phyloP scores from a whole-genome alignment of 176 grass and related monocot genomes.

The Melocanna baccifera region DNA sequence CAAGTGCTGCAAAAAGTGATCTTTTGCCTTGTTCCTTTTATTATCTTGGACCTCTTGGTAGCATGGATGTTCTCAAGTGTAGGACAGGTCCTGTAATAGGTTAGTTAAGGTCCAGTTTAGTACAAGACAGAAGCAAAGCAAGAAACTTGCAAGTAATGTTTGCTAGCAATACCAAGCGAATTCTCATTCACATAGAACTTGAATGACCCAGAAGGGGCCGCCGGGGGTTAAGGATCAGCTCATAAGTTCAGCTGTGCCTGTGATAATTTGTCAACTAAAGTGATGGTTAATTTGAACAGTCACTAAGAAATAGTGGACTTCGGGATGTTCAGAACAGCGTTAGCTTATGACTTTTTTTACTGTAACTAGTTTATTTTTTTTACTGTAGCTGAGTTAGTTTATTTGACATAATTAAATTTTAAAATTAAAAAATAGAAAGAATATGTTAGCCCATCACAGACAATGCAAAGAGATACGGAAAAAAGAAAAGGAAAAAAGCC shows the following conservation, averaged over 20 bases:
- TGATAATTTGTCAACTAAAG: neutral
- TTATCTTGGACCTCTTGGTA: constrained; percentile 9
- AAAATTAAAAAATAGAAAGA: too few species aligned
- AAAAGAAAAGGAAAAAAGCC: too few species aligned
- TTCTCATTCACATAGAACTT: neutral
- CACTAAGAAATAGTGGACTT: neutral
- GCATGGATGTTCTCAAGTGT: constrained; percentile 1
- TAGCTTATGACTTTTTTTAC: too few species aligned
- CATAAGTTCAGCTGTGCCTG: neutral
- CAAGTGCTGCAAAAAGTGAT: constrained; percentile 40
- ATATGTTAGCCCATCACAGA: too few species aligned
- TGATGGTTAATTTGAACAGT: constrained; percentile 1
- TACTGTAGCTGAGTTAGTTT: too few species aligned
- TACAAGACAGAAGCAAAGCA: neutral
- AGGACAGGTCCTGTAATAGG: constrained; percentile 18
- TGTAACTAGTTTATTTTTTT: too few species aligned
- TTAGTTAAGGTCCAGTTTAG: constrained; percentile 3
- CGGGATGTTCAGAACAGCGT: too few species aligned
- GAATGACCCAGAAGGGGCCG: neutral
- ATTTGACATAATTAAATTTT: too few species aligned
- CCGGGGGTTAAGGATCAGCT: neutral
- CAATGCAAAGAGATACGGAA: too few species aligned
- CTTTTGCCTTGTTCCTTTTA: constrained; percentile 37
- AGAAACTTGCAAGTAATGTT: neutral
- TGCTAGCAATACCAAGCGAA: neutral